Base-by-base conservation (phyloP, 2,329 filamentous ascomycete species). In the Tolypocladium tundrense region DNA sequence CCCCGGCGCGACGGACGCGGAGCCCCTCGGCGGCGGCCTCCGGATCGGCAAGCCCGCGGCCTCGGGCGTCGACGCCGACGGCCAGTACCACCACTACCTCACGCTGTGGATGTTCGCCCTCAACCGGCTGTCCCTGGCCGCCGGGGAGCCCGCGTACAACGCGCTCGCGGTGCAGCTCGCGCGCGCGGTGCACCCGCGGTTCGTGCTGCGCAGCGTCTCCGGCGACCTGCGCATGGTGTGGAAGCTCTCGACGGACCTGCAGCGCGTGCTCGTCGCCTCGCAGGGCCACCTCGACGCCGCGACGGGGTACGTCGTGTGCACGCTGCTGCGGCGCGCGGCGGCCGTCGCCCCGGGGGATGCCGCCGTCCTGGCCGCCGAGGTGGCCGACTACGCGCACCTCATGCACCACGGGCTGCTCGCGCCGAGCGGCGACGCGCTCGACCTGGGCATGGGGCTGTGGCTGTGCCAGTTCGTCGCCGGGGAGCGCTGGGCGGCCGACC, bases 61-160 rank as follows among this genome's bases (percentile, higher is more conserved):
- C 14, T 57, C 60, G 0, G 81, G 81, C 0, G 65, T 70, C 1
- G 81, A 85, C 56, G 73, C 76, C 9, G 82, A 85, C 65, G 82
- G 82, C 2, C 82, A 85, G 65, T 85, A 85, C 60, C 80, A 84
- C 62, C 82, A 85, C 63, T 85, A 85, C 61, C 70, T 85, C 24
- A 84, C 81, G 0, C 64, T 84, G 6, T 86, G 82, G 82, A 84
- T 85, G 81, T 84, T 84, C 65, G 81, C 82, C 2, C 72, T 85
- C 5, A 83, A 82, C 63, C 72, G 82, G 1, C 70, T 83, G 45
- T 72, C 78, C 0, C 60, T 77, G 41, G 81, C 79, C 3, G 74
- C 76, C 1, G 70, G 70, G 0, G 74, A 83, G 27, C 62, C 66
- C 11, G 63, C 60, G 9, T 84, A 77, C 60, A 84, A 83, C 60